These are phyloP conservation scores for Bertia moriformis DNA, from an alignment of 2,329 filamentous ascomycete species.

Conservation along the genomic window DNA sequence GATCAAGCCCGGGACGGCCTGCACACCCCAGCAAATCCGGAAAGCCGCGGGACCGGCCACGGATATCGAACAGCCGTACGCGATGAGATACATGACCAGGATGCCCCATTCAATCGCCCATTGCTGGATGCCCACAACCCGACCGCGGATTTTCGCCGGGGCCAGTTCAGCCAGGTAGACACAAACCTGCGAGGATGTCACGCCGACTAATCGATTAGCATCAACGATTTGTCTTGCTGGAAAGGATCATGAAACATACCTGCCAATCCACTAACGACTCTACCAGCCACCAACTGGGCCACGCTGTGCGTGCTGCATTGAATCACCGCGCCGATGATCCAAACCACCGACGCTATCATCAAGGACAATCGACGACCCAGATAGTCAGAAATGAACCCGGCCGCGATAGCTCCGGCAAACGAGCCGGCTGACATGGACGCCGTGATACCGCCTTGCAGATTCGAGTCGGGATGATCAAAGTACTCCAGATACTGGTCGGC, in stretches of 20 bases:
- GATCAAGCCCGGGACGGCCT: slow-evolving; percentile 7
- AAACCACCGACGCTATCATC: slow-evolving; percentile 24
- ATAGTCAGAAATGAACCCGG: slow-evolving; percentile 27
- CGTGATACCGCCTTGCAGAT: slow-evolving; percentile 16
- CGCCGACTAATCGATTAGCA: slow-evolving; percentile 14
- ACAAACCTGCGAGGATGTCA: slow-evolving; percentile 24
- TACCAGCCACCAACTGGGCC: slow-evolving; percentile 12
- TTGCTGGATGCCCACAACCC: slow-evolving; percentile 22
- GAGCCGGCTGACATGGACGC: slow-evolving; percentile 32
- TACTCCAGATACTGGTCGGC: background rate
- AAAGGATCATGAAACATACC: background rate
- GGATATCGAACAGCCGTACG: slow-evolving; percentile 15
- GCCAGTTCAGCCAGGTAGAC: slow-evolving; percentile 26
- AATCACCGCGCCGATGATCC: slow-evolving; percentile 24
- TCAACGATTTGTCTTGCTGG: slow-evolving; percentile 1
- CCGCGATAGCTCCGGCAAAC: slow-evolving; percentile 25
- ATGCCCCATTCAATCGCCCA: slow-evolving; percentile 26
- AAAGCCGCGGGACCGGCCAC: slow-evolving; percentile 15
- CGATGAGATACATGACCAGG: slow-evolving; percentile 25
- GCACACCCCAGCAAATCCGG: slow-evolving; percentile 10
- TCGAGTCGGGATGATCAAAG: background rate
- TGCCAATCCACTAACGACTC: slow-evolving; percentile 14
- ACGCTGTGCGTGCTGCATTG: slow-evolving; percentile 12
- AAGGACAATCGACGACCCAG: slow-evolving; percentile 26
- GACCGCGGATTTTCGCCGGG: slow-evolving; percentile 11